Evolutionary conservation across 345 rosid genomes (phyloP), one percentile per base, ranked within the genome.

Genomic region (Aquilaria sinensis): DNA sequence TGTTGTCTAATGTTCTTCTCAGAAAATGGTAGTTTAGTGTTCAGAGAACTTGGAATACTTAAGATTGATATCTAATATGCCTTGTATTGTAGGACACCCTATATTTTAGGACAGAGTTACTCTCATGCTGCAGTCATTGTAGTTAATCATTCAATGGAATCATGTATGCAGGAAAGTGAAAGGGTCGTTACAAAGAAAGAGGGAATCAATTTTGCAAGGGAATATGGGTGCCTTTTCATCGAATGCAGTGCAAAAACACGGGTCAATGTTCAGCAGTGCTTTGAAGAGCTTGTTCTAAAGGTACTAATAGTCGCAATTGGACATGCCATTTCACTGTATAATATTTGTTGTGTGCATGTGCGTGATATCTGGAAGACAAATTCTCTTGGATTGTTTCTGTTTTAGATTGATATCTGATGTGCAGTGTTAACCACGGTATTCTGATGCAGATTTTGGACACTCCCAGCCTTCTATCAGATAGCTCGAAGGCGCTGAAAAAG

Each of bases 161-260:
- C 43, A 9, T 9, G 52, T 53, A 70, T 67, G 12, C 85, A 85
- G 91, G 91, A 85, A 73, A 68, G 80, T 52, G 85, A 80, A 29
- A 77, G 85, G 68, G 88, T 66, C 60, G 91, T 82, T 31, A 74
- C 82, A 6, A 85, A 78, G 68, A 82, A 78, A 61, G 91, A 82
- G 65, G 91, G 91, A 50, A 76, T 80, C 37, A 68, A 78, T 64
- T 78, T 82, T 64, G 90, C 90, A 0, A 71, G 85, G 78, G 81
- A 82, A 61, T 71, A 72, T 54, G 90, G 90, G 16, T 85, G 90
- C 73, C 83, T 85, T 55, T 85, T 85, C 65, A 73, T 78, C 8
- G 90, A 85, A 69, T 85, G 90, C 72, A 82, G 90, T 60, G 90
- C 87, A 10, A 85, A 80, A 75, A 85, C 87, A 47, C 82, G 82